A percentile compares a stretch with the other conserved stretches of the same genome.
phyloP scores from a whole-genome alignment of 805 yeast species.

The Ogataea haglerorum region DNA sequence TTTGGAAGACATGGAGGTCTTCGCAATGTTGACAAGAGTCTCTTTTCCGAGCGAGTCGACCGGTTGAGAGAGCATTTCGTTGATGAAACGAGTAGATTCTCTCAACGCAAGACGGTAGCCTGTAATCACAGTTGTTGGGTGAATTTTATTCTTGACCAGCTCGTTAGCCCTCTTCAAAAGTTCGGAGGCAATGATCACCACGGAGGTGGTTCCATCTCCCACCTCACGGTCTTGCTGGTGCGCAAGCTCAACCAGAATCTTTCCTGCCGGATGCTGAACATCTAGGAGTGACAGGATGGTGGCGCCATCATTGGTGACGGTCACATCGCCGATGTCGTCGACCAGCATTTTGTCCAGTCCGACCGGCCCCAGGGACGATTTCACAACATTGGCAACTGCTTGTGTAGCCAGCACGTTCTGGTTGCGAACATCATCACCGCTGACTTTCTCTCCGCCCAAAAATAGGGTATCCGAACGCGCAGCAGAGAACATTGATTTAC shows the following conservation, averaged over 20 bases:
- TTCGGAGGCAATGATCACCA: constrained; percentile 93
- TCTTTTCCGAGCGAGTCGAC: constrained; percentile 81
- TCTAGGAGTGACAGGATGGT: constrained; percentile 86
- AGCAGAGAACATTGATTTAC: constrained; percentile 53
- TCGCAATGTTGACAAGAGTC: constrained; percentile 85
- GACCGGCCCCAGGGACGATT: constrained; percentile 95
- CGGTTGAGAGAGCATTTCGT: constrained; percentile 76
- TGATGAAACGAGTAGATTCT: constrained; percentile 85
- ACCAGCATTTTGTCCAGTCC: constrained; percentile 98
- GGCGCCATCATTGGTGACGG: constrained; percentile 98
- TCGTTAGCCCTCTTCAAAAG: constrained; percentile 89
- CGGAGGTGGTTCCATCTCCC: constrained; percentile 98
- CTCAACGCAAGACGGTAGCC: constrained; percentile 92
- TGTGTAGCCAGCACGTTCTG: constrained; percentile 95
- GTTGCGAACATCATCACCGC: constrained; percentile 94
- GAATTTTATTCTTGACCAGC: constrained; percentile 86
- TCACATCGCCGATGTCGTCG: constrained; percentile 98
- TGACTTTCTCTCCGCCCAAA: constrained; percentile 91
- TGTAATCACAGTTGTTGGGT: constrained; percentile 96
- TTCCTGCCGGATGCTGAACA: constrained; percentile 99
- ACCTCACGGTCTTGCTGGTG: constrained; percentile 99
- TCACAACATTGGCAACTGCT: constrained; percentile 79
- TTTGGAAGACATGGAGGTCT: constrained; percentile 95
- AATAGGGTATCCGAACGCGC: constrained; percentile 91
- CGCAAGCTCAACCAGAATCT: constrained; percentile 92